Evolutionary conservation across 2,329 filamentous ascomycete species (phyloP).

Genomic region (Anthostomella pinea): DNA sequence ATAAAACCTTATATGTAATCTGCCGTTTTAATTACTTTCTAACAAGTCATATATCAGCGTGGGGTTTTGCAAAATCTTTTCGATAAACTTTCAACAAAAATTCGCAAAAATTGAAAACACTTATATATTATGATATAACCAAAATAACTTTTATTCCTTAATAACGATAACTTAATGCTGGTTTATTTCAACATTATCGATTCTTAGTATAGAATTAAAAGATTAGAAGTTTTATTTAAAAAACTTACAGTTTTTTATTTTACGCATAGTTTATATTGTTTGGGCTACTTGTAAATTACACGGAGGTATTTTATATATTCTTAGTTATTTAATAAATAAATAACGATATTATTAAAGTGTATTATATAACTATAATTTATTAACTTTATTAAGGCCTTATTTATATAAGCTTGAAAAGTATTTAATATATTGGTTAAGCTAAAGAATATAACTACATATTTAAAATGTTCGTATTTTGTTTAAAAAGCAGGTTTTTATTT

Average conservation of each 20-base stretch:
- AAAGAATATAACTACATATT: background rate
- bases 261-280: background rate
- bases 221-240: no score
- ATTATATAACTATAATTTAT: background rate
- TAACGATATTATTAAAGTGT: background rate
- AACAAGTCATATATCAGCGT: background rate
- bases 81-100: background rate
- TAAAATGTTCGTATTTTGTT: background rate
- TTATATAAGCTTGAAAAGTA: slow-evolving; percentile 2
- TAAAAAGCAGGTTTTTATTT: slow-evolving; percentile 1
- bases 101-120: background rate
- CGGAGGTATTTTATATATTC: no score
- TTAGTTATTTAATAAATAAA: background rate
- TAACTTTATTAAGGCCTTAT: background rate
- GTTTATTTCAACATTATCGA: background rate
- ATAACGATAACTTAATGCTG: background rate
- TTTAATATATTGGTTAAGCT: slow-evolving; percentile 1
- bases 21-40: background rate
- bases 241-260: no score
- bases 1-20: background rate
- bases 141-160: background rate
- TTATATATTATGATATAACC: background rate
- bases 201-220: slow-evolving; percentile 5
- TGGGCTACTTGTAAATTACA: no score
- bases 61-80: background rate